Conservation (phyloP, 2,329 filamentous ascomycete species). For the Sporothrix phasma region DNA sequence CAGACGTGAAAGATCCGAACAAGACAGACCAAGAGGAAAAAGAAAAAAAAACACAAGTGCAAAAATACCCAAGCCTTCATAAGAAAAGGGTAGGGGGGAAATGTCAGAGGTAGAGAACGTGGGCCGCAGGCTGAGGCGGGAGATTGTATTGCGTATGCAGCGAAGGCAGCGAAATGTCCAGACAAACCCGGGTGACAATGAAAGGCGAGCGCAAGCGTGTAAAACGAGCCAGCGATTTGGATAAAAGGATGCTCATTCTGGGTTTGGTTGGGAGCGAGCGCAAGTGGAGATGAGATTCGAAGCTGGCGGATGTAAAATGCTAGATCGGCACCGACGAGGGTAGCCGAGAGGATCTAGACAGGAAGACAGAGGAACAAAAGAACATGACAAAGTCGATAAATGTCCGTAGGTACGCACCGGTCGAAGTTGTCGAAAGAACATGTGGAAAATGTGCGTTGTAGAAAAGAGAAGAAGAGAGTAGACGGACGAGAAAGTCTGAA, state of each 20-base stretch:
- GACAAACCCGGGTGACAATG: not conserved
- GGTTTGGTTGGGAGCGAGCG: not conserved
- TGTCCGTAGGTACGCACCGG: not conserved
- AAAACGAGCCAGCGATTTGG: not conserved
- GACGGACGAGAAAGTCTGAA: not conserved
- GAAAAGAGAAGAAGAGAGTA: not conserved
- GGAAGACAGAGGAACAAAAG: not conserved
- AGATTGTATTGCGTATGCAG: constrained; percentile 10
- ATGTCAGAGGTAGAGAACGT: not conserved
- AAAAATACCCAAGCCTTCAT: not conserved
- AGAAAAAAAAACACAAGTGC: not conserved
- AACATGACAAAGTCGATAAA: not conserved
- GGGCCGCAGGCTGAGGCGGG: not conserved
- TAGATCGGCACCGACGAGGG: not conserved
- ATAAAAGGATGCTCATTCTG: not conserved
- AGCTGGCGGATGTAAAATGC: not conserved
- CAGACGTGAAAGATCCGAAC: not conserved
- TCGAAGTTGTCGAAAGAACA: not conserved
- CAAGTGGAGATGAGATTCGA: not conserved
- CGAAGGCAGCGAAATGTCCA: constrained; percentile 10
- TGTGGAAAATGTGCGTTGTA: not conserved
- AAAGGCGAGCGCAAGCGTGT: not conserved
- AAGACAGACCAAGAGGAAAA: not conserved
- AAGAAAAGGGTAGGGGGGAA: not conserved
- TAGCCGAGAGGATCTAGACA: not conserved